A percentile compares a stretch with the other conserved stretches of the same genome.
phyloP scores from a whole-genome alignment of 441 rosid species.

The Populus tomentosa region DNA sequence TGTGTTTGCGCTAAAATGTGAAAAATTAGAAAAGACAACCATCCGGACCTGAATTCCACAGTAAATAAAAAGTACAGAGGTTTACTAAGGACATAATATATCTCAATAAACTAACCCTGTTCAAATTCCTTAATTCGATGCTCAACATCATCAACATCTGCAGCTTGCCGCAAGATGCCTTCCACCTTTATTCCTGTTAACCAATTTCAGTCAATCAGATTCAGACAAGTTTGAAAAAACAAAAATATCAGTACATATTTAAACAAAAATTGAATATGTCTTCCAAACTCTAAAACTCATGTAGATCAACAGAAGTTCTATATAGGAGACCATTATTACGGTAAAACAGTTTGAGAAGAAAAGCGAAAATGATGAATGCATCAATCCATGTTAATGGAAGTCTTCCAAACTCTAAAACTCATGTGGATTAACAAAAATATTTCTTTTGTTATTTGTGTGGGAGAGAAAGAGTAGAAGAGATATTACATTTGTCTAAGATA shows the following conservation, averaged over 20 bases:
- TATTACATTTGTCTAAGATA: neutral
- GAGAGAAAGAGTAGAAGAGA: neutral
- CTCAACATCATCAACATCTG: slow-evolving; percentile 96
- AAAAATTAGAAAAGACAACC: neutral
- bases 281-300: neutral
- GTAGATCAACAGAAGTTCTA: neutral
- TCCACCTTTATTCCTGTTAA: slow-evolving; percentile 76
- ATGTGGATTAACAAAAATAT: too few relatives aligned
- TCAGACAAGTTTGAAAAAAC: neutral
- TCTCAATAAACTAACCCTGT: slow-evolving; percentile 57
- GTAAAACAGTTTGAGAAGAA: neutral
- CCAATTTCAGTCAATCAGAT: slow-evolving; percentile 29
- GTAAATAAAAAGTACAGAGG: neutral
- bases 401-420: too few relatives aligned
- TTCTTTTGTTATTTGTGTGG: neutral
- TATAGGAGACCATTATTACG: neutral
- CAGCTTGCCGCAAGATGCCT: slow-evolving; percentile 99
- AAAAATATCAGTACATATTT: neutral
- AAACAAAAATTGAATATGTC: neutral
- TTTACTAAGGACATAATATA: slow-evolving; percentile 4
- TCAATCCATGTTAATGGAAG: neutral
- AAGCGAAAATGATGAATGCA: neutral
- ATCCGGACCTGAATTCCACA: neutral
- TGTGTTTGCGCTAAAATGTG: neutral
- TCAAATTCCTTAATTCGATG: slow-evolving; percentile 87